phyloP scores from a whole-genome alignment of 2,329 filamentous ascomycete species.

The Boeremia exigua region DNA sequence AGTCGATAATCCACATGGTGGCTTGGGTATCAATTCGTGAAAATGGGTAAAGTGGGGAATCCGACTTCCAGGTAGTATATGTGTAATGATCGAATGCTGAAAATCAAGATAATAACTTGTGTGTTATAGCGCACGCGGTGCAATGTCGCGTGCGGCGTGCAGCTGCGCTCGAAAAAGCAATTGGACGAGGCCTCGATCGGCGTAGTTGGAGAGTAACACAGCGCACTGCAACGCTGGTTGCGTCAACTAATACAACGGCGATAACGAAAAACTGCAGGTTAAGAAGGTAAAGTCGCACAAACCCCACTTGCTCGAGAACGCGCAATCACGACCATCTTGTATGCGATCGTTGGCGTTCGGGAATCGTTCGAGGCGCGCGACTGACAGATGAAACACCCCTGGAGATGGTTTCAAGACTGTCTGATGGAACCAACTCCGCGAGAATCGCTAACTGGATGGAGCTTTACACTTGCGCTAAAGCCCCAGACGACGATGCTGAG shows the following conservation, averaged over 20 bases:
- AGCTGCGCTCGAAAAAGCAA: conserved; percentile 10
- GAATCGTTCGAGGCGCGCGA: conserved; percentile 17
- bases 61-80: neutral
- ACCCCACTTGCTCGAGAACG: conserved; percentile 4
- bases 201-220: conserved; percentile 13
- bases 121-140: conserved; percentile 8
- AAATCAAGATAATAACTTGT: conserved; percentile 8
- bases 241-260: conserved; percentile 9
- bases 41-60: neutral
- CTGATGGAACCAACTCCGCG: conserved; percentile 12
- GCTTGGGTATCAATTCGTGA: neutral
- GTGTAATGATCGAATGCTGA: neutral
- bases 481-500: neutral
- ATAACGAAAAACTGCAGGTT: conserved; percentile 3
- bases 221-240: conserved; percentile 5
- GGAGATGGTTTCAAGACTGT: conserved; percentile 11
- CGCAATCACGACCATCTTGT: conserved; percentile 11
- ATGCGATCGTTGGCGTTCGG: conserved; percentile 15
- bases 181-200: conserved; percentile 7
- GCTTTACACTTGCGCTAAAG: conserved; percentile 6
- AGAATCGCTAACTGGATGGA: conserved; percentile 8
- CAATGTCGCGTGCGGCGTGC: conserved; percentile 17
- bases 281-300: conserved; percentile 10
- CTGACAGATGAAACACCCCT: conserved; percentile 16
- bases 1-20: conserved; percentile 15